These are phyloP conservation scores for Polytolypa hystricis DNA, from an alignment of 2,329 filamentous ascomycete genomes.

Conservation along the genomic window DNA sequence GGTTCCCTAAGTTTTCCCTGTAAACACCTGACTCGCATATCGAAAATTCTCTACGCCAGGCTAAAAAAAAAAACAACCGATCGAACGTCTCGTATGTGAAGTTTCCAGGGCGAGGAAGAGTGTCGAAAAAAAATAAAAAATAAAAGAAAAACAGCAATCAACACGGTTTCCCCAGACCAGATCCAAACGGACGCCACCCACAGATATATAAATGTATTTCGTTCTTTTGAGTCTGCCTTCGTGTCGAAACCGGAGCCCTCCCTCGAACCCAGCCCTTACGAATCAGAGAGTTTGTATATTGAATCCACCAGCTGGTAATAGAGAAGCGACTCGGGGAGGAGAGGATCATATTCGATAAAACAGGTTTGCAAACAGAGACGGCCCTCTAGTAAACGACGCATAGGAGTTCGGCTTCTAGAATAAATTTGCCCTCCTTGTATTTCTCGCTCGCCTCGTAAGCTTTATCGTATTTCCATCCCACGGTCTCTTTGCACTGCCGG, in stretches of 20 bases:
- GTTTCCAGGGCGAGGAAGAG: neutral
- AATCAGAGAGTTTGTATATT: too few species aligned
- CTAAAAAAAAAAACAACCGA: too few species aligned
- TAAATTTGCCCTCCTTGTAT: conserved; percentile 98
- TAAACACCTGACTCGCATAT: too few species aligned
- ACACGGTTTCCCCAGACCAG: neutral
- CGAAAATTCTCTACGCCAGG: too few species aligned
- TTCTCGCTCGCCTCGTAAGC: conserved; percentile 86
- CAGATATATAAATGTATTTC: neutral
- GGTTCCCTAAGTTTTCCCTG: too few species aligned
- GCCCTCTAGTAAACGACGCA: conserved; percentile 55
- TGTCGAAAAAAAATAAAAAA: neutral
- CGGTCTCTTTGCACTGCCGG: conserved; percentile 79
- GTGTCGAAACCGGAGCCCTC: too few species aligned
- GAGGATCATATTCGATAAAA: too few species aligned
- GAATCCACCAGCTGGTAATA: too few species aligned
- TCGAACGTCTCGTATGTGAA: neutral
- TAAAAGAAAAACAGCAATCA: neutral
- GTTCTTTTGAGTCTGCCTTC: neutral
- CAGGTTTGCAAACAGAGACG: too few species aligned
- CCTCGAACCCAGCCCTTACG: too few species aligned
- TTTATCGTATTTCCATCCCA: conserved; percentile 99
- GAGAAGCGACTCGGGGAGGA: neutral
- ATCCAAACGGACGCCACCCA: neutral
- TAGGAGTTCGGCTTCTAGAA: conserved; percentile 85